Conservation (phyloP, 768 basidiomycete species). For the Mycena pura region DNA sequence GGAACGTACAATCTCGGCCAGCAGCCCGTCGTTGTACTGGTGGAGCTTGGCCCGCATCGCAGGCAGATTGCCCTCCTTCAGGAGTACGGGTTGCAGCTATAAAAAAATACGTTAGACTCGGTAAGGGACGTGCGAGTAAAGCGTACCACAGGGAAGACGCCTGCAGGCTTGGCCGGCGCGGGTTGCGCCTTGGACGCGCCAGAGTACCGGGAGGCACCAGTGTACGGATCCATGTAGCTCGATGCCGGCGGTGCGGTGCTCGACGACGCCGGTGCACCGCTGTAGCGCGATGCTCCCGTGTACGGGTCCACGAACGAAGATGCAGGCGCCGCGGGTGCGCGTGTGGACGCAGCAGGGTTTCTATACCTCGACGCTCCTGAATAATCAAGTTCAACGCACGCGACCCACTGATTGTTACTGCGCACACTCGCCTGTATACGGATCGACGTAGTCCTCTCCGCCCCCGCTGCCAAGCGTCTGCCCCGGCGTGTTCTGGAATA, state of each 20-base stretch:
- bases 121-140: neutral
- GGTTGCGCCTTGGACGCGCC: conserved; percentile 45
- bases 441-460: conserved; percentile 77
- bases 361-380: conserved; percentile 72
- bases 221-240: conserved; percentile 68
- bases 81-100: conserved; percentile 71
- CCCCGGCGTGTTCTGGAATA: conserved; percentile 88
- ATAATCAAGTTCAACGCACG: conserved; percentile 22
- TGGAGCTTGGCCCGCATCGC: conserved; percentile 83
- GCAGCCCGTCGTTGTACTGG: conserved; percentile 75
- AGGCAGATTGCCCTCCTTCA: conserved; percentile 81
- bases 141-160: conserved; percentile 60
- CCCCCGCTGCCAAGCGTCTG: conserved; percentile 65
- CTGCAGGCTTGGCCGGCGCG: conserved; percentile 40
- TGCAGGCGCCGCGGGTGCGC: conserved; percentile 36
- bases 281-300: conserved; percentile 74
- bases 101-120: neutral
- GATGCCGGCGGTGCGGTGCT: conserved; percentile 41
- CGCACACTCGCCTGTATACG: conserved; percentile 76
- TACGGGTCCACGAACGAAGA: conserved; percentile 69
- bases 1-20: conserved; percentile 68
- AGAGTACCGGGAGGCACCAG: conserved; percentile 70
- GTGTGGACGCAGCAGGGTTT: conserved; percentile 42
- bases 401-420: conserved; percentile 5
- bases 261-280: conserved; percentile 44